Base-by-base conservation (phyloP, 2,329 filamentous ascomycete species). In the Phyllosticta citribraziliensis region DNA sequence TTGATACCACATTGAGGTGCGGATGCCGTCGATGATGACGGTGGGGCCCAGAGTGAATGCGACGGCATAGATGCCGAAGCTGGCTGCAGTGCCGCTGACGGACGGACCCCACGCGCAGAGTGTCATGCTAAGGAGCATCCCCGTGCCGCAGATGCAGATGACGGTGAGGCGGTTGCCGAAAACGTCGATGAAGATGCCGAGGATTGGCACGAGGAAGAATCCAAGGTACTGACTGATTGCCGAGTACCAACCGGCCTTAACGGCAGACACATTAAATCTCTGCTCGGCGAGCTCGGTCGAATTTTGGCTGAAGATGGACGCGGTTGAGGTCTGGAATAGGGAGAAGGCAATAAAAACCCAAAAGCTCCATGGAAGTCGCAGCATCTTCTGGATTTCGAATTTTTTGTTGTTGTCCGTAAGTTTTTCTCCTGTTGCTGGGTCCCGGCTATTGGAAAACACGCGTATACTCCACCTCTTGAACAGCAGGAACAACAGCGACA, bases 171-270 rank as follows among this genome's bases (percentile, higher is more conserved):
- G 76, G 20, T 84, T 78, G 2, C 83, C 83, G 2, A 80, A 68
- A 0, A 84, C 35, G 65, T 86, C 83, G 20, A 85, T 75, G 61
- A 84, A 82, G 0, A 83, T 68, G 0, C 82, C 83, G 2, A 85
- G 64, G 0, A 79, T 68, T 0, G 83, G 82, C 0, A 85, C 81
- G 0, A 86, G 67, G 67, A 86, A 84, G 70, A 85, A 86, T 0
- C 77, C 76, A 5, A 78, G 71, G 65, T 86, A 85, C 63, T 85
- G 81, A 0, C 79, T 73, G 60, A 81, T 74, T 12, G 82, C 74
- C 1, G 80, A 80, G 64, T 86, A 86, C 83, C 83, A 86, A 0
- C 84, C 84, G 0, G 83, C 84, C 2, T 72, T 79, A 35, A 85
- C 75, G 0, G 80, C 72, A 10, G 75, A 75, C n/a, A 82, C 76